Evolutionary conservation across 768 basidiomycete species (phyloP).

Genomic region (Leccinum obscurum): DNA sequence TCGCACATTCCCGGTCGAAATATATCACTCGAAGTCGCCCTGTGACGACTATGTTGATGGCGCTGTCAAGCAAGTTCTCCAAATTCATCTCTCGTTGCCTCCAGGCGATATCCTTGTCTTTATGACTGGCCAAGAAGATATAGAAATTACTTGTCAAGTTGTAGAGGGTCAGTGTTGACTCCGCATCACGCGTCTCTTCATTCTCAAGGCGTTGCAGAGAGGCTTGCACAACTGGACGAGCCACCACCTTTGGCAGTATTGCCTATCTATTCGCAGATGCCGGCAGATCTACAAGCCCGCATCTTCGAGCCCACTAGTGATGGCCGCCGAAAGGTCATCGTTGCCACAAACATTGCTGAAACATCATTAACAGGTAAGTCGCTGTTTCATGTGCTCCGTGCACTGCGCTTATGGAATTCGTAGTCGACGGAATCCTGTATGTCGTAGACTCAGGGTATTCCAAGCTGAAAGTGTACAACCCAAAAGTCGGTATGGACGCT

Average conservation of each 20-base stretch:
- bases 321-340: constrained; percentile 94
- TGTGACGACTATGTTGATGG: constrained; percentile 99
- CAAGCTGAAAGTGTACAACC: constrained; percentile 98
- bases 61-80: constrained; percentile 96
- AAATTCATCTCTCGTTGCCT: constrained; percentile 92
- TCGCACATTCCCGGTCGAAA: constrained; percentile 97
- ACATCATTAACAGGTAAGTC: constrained; percentile 85
- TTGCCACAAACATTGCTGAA: constrained; percentile 98
- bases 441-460: constrained; percentile 97
- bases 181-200: no score
- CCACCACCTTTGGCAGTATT: constrained; percentile 85
- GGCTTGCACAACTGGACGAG: constrained; percentile 89
- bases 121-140: constrained; percentile 99
- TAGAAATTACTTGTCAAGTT: constrained; percentile 95
- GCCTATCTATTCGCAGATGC: constrained; percentile 99
- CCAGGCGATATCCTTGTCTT: constrained; percentile 96
- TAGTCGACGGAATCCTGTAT: constrained; percentile 96
- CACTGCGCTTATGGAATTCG: constrained; percentile 6
- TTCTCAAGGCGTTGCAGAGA: constrained; percentile 53
- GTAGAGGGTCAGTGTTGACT: constrained; percentile 62
- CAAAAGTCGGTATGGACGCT: constrained; percentile 99
- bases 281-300: constrained; percentile 96
- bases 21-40: constrained; percentile 93
- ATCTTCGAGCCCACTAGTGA: constrained; percentile 95
- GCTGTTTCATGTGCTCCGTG: constrained; percentile 1